Base-by-base conservation (phyloP, 495 filamentous ascomycete genomes). In the Staphylotrichum longicolle region DNA sequence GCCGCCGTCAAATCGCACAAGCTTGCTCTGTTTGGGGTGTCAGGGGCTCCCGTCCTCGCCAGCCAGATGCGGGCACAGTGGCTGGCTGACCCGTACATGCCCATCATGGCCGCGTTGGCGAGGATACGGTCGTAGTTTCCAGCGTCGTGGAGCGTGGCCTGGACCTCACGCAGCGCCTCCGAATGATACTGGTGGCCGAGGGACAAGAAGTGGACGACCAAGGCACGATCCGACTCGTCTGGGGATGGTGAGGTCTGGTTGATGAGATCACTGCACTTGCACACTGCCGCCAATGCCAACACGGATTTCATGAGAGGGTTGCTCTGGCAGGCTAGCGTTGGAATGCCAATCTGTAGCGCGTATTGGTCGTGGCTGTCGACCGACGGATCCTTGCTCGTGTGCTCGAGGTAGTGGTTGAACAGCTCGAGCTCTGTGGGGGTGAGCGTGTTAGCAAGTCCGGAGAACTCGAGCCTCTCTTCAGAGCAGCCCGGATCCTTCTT, bases 101-200 rank as follows among this genome's bases (percentile, higher is more conserved):
- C 76, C 76, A 80, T 80, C 65, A 80, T 64, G 8, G 75, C 73
- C 1, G 77, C 75, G 57, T 78, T 80, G 14, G 75, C 75, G 7
- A 80, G 72, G 4, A 77, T 61, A 51, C 69, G 56, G 61, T 78
- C 75, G 11, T 71, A 69, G 4, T 73, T 56, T 14, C 63, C 55
- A 30, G 54, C 10, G 33, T 71, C 62, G 5, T 65, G 66, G 20
- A 77, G 63, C 0, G 68, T 55, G 0, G 59, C 63, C 55, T 74
- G 71, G 7, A 76, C 70, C 34, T 72, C 64, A 5, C 55, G 68
- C 9, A 78, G 62, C 1, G 75, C 74, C 20, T 68, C 68, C 54
- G 63, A 69, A 46, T 78, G 75, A 58, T 74, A 72, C 35, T 37
- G 47, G 53, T 77, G 63, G 10, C 71, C 74, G 2, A 76, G 60